Evolutionary conservation across 352 stramenopile species (phyloP).

Genomic region (Phytophthora idaei): DNA sequence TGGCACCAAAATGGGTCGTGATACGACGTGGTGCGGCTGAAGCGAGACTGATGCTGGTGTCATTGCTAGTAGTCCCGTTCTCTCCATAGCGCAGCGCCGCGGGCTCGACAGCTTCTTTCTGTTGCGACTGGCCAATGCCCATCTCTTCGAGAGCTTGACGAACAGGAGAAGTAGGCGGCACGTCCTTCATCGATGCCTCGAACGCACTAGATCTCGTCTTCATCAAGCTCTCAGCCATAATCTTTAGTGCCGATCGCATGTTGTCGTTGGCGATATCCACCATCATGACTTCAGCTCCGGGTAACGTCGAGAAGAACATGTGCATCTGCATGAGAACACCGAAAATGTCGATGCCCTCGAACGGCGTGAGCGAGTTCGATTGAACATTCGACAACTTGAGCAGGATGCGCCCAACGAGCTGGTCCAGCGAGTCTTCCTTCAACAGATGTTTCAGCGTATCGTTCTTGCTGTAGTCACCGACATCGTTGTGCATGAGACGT

Average conservation of each 20-base stretch:
- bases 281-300: constrained; percentile 64
- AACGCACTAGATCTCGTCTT: constrained; percentile 58
- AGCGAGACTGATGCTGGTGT: constrained; percentile 21
- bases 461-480: constrained; percentile 79
- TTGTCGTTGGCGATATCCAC: constrained; percentile 79
- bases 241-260: constrained; percentile 70
- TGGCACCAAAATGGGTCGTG: constrained; percentile 27
- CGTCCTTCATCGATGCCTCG: constrained; percentile 62
- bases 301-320: constrained; percentile 81
- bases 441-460: constrained; percentile 74
- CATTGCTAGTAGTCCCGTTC: constrained; percentile 15
- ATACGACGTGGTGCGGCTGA: constrained; percentile 17
- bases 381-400: constrained; percentile 68
- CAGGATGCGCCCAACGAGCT: constrained; percentile 75
- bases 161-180: constrained; percentile 62
- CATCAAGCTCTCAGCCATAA: constrained; percentile 70
- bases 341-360: constrained; percentile 83
- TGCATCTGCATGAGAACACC: constrained; percentile 89
- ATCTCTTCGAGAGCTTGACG: constrained; percentile 52
- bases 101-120: constrained; percentile 27
- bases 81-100: constrained; percentile 26
- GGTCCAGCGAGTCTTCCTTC: constrained; percentile 79
- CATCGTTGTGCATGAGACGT: constrained; percentile 79
- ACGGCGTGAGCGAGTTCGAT: constrained; percentile 62
- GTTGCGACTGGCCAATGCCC: constrained; percentile 31